Base-by-base conservation (phyloP, 495 filamentous ascomycete species). In the Parathielavia hyrcaniae region DNA sequence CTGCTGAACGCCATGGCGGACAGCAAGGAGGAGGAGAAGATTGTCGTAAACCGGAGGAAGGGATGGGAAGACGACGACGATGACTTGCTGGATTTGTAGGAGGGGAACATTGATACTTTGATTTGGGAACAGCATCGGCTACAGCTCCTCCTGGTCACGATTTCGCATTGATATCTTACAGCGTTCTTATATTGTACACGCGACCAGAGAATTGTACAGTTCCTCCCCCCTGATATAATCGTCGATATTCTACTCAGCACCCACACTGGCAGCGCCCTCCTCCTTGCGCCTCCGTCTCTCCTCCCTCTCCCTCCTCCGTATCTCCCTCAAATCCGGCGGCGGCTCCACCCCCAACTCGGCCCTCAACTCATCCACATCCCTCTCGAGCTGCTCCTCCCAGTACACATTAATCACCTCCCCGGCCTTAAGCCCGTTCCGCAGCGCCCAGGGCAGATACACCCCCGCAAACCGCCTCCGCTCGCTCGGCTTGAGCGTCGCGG, bases 331-430 rank as follows among this genome's bases (percentile, higher is more conserved):
- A 80, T 98, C 92, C 14, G 90, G 90, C 58, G 95, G 95, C 65
- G 77, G 83, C 75, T 97, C 90, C 52, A 97, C 87, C 9, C 88
- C 83, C 62, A 97, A 63, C 70, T 90, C 79, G 14, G 53, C 62
- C 63, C 93, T 77, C 65, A 97, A 64, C 60, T 82, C 87, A 45
- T 84, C 80, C 32, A 96, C 91, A 76, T 92, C 85, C 60, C 83
- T 87, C 75, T 91, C 86, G 66, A 98, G 68, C 69, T 93, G 79
- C 79, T 97, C 91, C 76, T 98, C 93, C 95, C 95, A 98, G 63
- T 96, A 98, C 9, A 98, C 88, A 75, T 96, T 97, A 57, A 98
- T 91, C 34, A 98, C 76, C 70, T 96, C 90, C 64, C 86, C 81
- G 54, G 83, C 80, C 45, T 78, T 64, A 63, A 91, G 49, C 13